A percentile compares a stretch with the other conserved stretches of the same genome.
Evolutionary conservation across 129 eudicot species (phyloP).

Genomic region (Lactuca saligna): DNA sequence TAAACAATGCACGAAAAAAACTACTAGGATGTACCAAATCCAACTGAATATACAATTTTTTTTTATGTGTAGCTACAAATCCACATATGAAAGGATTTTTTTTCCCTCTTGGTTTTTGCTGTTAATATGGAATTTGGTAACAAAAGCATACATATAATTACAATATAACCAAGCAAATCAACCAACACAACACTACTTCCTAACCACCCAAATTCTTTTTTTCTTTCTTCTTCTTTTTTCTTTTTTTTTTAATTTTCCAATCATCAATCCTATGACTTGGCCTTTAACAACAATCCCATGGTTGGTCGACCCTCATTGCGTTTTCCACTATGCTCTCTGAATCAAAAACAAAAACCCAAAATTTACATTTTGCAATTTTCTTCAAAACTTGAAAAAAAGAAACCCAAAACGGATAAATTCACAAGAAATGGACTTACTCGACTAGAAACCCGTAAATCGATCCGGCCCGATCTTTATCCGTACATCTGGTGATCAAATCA

Average conservation of each 20-base stretch:
- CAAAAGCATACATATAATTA: slow-evolving; percentile 26
- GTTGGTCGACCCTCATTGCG: slow-evolving; percentile 29
- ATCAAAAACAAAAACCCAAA: slow-evolving; percentile 20
- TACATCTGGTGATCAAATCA: slow-evolving; percentile 52
- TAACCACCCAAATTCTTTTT: slow-evolving; percentile 14
- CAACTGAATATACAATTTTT: slow-evolving; percentile 24
- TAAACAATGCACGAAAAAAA: neutral
- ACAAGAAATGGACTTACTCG: slow-evolving; percentile 35
- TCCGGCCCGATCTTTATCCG: slow-evolving; percentile 50
- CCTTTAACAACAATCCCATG: slow-evolving; percentile 35
- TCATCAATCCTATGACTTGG: slow-evolving; percentile 20
- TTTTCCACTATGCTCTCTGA: slow-evolving; percentile 35
- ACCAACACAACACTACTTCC: slow-evolving; percentile 8
- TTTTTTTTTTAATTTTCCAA: neutral
- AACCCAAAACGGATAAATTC: neutral
- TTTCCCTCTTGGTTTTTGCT: slow-evolving; percentile 24
- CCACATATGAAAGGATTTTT: slow-evolving; percentile 10
- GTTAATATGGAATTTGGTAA: slow-evolving; percentile 21
- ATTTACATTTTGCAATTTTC: neutral
- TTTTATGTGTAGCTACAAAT: neutral
- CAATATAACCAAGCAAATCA: slow-evolving; percentile 16
- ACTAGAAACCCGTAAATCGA: slow-evolving; percentile 63
- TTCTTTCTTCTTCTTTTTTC: neutral
- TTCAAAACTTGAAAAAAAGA: neutral
- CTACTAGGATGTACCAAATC: slow-evolving; percentile 8